These are phyloP conservation scores for Nymphaea colorata DNA, from an alignment of 164 flowering plant genomes.

Conservation along the genomic window DNA sequence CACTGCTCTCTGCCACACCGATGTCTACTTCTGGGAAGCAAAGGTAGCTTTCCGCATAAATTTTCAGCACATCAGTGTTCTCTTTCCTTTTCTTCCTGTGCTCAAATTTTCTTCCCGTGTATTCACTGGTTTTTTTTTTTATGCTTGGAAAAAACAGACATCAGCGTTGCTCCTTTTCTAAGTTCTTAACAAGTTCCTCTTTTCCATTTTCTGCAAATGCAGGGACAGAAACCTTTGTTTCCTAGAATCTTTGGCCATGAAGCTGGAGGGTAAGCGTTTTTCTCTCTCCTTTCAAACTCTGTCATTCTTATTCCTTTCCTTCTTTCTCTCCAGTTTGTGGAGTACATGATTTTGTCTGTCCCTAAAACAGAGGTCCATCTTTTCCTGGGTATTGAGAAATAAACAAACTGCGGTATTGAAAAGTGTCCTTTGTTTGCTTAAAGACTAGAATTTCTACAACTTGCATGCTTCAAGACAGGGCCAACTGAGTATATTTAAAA, in stretches of 20 bases:
- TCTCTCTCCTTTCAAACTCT: neutral
- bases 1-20: constrained; percentile 57
- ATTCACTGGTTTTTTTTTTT: neutral
- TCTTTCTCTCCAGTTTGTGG: neutral
- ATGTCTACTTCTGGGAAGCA: constrained; percentile 66
- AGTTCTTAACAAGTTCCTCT: neutral
- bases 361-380: neutral
- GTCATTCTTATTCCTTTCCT: neutral
- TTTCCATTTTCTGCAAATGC: constrained; percentile 1
- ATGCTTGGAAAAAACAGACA: too few species aligned
- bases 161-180: too few species aligned
- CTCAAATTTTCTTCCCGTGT: too few species aligned
- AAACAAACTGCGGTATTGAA: neutral
- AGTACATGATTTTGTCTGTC: neutral
- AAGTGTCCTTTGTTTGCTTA: neutral
- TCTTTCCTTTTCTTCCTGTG: too few species aligned
- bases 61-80: neutral
- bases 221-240: constrained; percentile 30
- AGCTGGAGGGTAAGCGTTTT: constrained; percentile 23
- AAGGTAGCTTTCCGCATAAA: constrained; percentile 17
- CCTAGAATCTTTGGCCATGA: constrained; percentile 37
- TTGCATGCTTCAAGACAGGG: neutral
- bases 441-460: too few species aligned
- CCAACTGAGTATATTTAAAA: neutral
- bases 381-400: neutral